These are phyloP conservation scores for Ophiostoma triangulosporum DNA, from an alignment of 2,329 filamentous ascomycete genomes.

Conservation along the genomic window DNA sequence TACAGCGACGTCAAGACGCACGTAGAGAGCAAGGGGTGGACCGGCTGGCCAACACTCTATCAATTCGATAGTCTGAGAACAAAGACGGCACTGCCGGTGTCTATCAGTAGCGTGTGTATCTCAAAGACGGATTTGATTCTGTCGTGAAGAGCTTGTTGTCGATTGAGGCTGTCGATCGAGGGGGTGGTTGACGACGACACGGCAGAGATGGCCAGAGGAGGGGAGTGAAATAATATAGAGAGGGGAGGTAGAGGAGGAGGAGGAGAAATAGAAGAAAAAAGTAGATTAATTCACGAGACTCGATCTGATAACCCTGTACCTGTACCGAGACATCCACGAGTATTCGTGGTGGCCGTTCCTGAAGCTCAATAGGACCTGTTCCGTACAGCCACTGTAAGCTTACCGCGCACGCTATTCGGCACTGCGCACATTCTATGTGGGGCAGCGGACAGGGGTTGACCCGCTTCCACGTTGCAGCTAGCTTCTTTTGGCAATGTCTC, in stretches of 20 bases:
- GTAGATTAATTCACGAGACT: neutral
- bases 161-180: neutral
- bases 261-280: neutral
- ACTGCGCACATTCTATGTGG: neutral
- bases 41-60: neutral
- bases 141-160: neutral
- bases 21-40: neutral
- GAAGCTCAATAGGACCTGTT: slow-evolving; percentile 9
- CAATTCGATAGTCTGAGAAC: neutral
- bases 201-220: neutral
- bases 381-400: no score
- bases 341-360: neutral
- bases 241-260: neutral
- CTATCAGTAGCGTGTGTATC: no score
- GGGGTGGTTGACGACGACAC: neutral
- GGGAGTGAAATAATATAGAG: neutral
- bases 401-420: neutral
- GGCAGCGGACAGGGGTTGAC: neutral
- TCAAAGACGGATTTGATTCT: no score
- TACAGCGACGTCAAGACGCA: neutral
- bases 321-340: no score
- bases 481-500: neutral
- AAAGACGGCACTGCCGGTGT: neutral
- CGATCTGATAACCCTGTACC: slow-evolving; percentile 1
- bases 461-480: neutral